Percentiles rank a stretch among this genome's conserved stretches.
Evolutionary conservation across 495 filamentous ascomycete genomes (phyloP).

Genomic region (Physcia stellaris): DNA sequence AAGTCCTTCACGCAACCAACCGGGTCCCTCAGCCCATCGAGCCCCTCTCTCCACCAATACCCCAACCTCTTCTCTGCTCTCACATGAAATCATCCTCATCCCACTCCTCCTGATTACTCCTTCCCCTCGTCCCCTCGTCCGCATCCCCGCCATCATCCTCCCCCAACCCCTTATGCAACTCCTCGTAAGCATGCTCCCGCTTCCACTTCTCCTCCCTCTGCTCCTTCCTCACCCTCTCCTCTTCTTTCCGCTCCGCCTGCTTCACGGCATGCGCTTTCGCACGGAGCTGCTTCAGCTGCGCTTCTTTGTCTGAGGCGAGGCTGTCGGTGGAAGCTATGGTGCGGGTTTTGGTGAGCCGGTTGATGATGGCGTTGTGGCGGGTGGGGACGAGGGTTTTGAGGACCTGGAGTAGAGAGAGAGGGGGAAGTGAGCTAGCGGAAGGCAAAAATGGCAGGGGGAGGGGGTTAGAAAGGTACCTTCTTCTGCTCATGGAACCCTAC

Average conservation of each 20-base stretch:
- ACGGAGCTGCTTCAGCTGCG: conserved; percentile 50
- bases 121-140: conserved; percentile 32
- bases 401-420: background rate
- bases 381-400: conserved; percentile 40
- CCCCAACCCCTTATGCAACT: conserved; percentile 41
- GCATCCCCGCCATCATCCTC: conserved; percentile 29
- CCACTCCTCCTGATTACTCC: conserved; percentile 35
- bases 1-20: too few species aligned
- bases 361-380: conserved; percentile 80
- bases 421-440: background rate
- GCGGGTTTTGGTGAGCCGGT: conserved; percentile 92
- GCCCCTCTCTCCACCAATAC: too few species aligned
- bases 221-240: conserved; percentile 64
- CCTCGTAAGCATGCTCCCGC: conserved; percentile 91
- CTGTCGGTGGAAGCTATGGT: conserved; percentile 67
- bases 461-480: conserved; percentile 24
- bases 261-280: conserved; percentile 52
- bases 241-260: conserved; percentile 66
- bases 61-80: conserved; percentile 8
- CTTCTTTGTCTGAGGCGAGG: conserved; percentile 64
- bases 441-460: background rate
- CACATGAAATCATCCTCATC: conserved; percentile 43
- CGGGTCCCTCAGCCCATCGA: too few species aligned
- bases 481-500: conserved; percentile 88
- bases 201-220: conserved; percentile 79